These are phyloP conservation scores for Beauveria brongniartii DNA, from an alignment of 2,329 filamentous ascomycete genomes.

Conservation along the genomic window DNA sequence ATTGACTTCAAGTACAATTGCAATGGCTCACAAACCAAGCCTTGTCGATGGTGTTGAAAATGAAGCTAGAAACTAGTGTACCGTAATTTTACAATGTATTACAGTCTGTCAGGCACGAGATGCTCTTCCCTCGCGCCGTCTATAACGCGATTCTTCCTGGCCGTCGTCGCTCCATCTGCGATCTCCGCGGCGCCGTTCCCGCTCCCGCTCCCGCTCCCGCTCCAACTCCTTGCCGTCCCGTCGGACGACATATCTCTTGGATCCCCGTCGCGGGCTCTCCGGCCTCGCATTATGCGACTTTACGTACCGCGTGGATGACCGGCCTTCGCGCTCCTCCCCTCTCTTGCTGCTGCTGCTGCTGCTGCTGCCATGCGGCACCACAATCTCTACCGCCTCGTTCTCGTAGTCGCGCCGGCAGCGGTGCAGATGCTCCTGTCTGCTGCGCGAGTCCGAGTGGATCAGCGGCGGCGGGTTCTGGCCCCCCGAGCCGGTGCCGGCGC, in stretches of 20 bases:
- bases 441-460: slow-evolving; percentile 1
- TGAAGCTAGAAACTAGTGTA: neutral
- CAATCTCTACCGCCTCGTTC: neutral
- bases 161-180: neutral
- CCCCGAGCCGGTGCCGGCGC: neutral
- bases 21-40: too few relatives aligned
- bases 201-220: neutral
- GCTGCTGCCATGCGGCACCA: neutral
- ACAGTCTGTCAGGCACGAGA: neutral
- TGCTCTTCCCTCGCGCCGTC: neutral
- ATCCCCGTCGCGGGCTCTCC: neutral
- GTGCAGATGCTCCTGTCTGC: neutral
- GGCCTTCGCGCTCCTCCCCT: neutral
- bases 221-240: neutral
- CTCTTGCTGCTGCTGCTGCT: neutral
- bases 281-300: neutral
- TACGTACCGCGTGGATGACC: neutral
- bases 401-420: neutral
- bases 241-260: neutral
- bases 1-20: too few relatives aligned
- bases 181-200: neutral
- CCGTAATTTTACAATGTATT: neutral
- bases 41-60: neutral
- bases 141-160: neutral
- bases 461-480: neutral